Evolutionary conservation across 1,139 yeast genomes (phyloP), one percentile per base, ranked within the genome.

Genomic region (Kluyveromyces sp.): DNA sequence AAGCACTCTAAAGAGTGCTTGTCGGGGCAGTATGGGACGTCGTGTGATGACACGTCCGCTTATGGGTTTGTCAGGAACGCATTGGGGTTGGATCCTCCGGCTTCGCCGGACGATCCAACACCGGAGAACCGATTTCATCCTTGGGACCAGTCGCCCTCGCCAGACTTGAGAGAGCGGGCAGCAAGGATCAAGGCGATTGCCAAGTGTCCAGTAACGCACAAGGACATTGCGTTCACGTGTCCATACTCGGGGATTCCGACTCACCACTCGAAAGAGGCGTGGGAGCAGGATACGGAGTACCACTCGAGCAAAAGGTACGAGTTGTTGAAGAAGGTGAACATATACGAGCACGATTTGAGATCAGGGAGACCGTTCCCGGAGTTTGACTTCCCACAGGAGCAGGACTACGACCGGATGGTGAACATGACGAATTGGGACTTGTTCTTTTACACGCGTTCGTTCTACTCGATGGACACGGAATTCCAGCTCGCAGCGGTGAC

Each of bases 211-310:
- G 92, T 90, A 21, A 89, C 97, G 0, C 74, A 80, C 28, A 78
- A 82, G 54, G 82, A 84, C 46, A 89, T 92, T 50, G 74, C 83
- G 55, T 92, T 74, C 66, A 88, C 92, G 2, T 92, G 98, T 69
- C 98, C 98, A 3, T 70, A 78, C 50, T 84, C 96, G 4, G 98
- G 98, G 4, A 89, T 92, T 48, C 98, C 98, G 29, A 92, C 98
- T 4, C 98, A 92, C 64, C 95, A 88, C 61, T 81, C 88, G 29
- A 75, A 76, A 59, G 90, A 83, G 56, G 97, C 96, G 2, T 92
- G 97, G 96, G 81, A 81, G 59, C 69, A 71, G 44, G 98, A 92
- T 63, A 70, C 63, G 10, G 80, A 77, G 33, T 90, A 90, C 64
- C 97, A 88, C 59, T 63, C 70, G 27, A 64, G 78, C 42, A 77